Base-by-base conservation (phyloP, 2,329 filamentous ascomycete species). In the Emmonsiellopsis sp. region DNA sequence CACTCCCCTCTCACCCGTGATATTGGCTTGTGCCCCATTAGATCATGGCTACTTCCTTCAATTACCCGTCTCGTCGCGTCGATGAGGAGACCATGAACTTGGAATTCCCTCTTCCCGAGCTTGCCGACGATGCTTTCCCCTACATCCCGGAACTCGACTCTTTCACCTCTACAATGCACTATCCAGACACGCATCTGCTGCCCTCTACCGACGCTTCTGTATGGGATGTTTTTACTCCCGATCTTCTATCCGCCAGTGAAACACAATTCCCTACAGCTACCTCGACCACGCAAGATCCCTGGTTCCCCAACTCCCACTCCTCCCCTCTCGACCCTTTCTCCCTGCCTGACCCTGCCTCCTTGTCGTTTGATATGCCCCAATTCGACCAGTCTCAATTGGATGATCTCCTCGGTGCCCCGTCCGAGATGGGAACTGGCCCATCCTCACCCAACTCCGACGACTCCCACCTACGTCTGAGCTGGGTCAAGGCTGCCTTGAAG, bases 401-500 rank as follows among this genome's bases (percentile, higher is more conserved):
- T 13, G 10, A 16, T 15, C 15, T 38, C 35, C 10, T 30, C 7
- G n/a, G 47, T 31, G 26, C 16, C 34, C 30, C 46, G 26, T 20
- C 34, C 7, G 46, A 49, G n/a, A 40, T 32, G 9, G 11, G 31
- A 20, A n/a, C 5, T 34, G 10, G 11, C 32, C 15, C 13, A 2
- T 20, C 40, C 11, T 38, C 20, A 2, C 15, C 34, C 35, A 51
- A 54, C 26, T 40, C 11, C 2, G 52, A 55, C 31, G 40, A 55
- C 50, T 53, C 55, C 7, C 41, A 53, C 10, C 16, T 38, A 13
- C 54, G 51, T 37, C 55, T 59, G 26, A 37, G 54, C 38, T 53
- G 58, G 37, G 56, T 59, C 38, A 53, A 50, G 7, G 40, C 57
- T 20, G 57, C 57, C 2, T 56, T 66, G 55, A 64, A 67, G 37